A percentile compares a stretch with the other conserved stretches of the same genome.
Evolutionary conservation across 2,329 filamentous ascomycete species (phyloP).

Genomic region (Ophiostoma sp.): DNA sequence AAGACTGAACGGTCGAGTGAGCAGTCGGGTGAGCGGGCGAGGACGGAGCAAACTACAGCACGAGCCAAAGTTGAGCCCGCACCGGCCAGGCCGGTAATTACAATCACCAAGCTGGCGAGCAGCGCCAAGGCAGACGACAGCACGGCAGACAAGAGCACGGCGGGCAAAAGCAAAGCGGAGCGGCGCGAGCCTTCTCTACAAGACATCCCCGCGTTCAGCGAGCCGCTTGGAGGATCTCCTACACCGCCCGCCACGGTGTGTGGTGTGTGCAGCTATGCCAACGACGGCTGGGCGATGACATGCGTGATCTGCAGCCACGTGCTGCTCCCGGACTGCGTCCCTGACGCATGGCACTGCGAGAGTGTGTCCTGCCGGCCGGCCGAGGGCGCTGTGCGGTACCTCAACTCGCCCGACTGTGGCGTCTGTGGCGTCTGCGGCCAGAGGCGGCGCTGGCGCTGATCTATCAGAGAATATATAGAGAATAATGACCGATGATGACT

Average conservation of each 20-base stretch:
- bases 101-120: neutral
- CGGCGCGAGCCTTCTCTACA: neutral
- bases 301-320: constrained; percentile 69
- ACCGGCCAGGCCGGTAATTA: neutral
- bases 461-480: neutral
- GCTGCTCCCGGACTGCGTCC: constrained; percentile 49
- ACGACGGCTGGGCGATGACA: constrained; percentile 49
- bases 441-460: constrained; percentile 1
- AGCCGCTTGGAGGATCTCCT: neutral
- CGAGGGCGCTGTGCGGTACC: constrained; percentile 47
- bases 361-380: constrained; percentile 51
- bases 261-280: constrained; percentile 63
- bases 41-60: no score
- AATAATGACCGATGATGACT: neutral
- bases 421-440: constrained; percentile 65
- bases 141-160: neutral
- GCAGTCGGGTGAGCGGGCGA: no score
- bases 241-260: constrained; percentile 37
- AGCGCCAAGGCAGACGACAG: no score
- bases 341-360: constrained; percentile 59
- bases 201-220: neutral
- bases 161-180: neutral
- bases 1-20: neutral
- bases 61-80: neutral
- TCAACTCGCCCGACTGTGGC: constrained; percentile 65